A percentile compares a stretch with the other conserved stretches of the same genome.
Evolutionary conservation across 495 filamentous ascomycete genomes (phyloP).

Genomic region (Clavariopsis aquatica): DNA sequence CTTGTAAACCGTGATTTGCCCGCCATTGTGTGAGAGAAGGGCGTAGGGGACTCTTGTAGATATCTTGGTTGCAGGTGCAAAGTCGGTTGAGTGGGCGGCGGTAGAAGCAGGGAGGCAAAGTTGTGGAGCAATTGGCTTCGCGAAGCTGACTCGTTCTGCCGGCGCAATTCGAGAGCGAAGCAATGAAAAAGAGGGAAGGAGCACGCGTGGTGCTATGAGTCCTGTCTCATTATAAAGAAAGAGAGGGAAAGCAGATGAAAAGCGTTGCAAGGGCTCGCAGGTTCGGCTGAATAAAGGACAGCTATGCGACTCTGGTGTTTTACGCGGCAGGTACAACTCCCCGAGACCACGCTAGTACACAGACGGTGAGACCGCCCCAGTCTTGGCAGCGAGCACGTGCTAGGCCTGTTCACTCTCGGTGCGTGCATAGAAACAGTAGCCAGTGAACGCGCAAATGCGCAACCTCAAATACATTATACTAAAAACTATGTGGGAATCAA

Average conservation of each 20-base stretch:
- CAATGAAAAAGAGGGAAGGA: conserved; percentile 15
- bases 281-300: conserved; percentile 34
- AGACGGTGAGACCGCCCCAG: neutral
- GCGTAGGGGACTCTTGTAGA: neutral
- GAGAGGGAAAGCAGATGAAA: conserved; percentile 6
- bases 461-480: neutral
- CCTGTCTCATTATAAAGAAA: conserved; percentile 27
- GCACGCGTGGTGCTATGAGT: conserved; percentile 27
- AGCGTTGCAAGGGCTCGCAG: neutral
- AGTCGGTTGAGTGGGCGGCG: neutral
- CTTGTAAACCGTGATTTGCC: conserved; percentile 84
- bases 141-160: neutral
- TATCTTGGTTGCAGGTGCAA: neutral
- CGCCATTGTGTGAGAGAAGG: conserved; percentile 51
- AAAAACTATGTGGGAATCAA: neutral
- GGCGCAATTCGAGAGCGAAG: conserved; percentile 7
- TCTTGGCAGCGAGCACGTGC: conserved; percentile 7
- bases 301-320: conserved; percentile 29
- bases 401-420: neutral
- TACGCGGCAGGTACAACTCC: conserved; percentile 11
- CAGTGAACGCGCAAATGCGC: neutral
- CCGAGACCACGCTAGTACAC: conserved; percentile 1
- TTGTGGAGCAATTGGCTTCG: neutral
- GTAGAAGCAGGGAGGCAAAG: neutral
- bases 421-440: neutral